These are phyloP conservation scores for Posidonia australis DNA, from an alignment of 106 monocot species.

Conservation along the genomic window DNA sequence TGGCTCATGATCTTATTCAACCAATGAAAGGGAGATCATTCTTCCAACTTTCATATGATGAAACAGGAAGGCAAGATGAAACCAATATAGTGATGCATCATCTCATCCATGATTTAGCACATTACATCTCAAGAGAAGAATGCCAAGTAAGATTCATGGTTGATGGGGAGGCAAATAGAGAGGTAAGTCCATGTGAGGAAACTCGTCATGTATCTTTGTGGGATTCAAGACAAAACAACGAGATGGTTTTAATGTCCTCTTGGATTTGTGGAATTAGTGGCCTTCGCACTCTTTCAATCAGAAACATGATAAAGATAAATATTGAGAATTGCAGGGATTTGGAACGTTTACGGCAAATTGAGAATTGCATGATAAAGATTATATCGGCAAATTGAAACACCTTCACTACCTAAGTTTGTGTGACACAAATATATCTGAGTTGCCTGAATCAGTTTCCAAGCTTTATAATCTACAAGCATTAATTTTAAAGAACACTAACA, in stretches of 20 bases:
- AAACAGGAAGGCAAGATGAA: neutral
- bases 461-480: neutral
- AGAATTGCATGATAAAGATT: neutral
- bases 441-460: constrained; percentile 13
- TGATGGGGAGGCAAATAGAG: no score
- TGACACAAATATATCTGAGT: neutral
- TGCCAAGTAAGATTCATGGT: constrained; percentile 4
- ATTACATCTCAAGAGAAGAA: constrained; percentile 12
- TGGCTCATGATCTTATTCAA: constrained; percentile 15
- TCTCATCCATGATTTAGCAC: constrained; percentile 23
- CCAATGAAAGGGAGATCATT: constrained; percentile 6
- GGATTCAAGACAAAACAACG: no score
- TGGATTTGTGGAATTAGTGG: no score
- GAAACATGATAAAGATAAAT: no score
- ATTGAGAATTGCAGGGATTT: neutral
- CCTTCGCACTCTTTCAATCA: no score
- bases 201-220: neutral
- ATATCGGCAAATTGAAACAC: constrained; percentile 12
- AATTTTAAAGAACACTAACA: neutral
- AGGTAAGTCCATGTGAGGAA: neutral
- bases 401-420: constrained; percentile 14
- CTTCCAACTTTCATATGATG: constrained; percentile 1
- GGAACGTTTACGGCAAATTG: neutral
- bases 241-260: no score
- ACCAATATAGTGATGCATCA: constrained; percentile 16